Conservation (phyloP, 345 rosid species). For the Lenwebbia sp. region DNA sequence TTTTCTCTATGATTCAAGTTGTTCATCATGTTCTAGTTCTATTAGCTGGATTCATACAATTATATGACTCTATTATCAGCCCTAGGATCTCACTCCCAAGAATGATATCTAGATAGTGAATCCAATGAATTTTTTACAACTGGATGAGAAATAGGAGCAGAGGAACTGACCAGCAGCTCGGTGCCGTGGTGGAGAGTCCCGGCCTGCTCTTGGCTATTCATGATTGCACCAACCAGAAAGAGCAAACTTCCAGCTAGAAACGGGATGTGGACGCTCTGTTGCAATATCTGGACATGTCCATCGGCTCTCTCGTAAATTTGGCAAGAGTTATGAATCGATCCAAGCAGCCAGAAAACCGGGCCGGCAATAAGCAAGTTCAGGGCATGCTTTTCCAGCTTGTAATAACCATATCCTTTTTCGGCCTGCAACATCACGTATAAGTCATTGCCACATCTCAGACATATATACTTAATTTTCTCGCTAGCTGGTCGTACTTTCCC, state of each 20-base stretch:
- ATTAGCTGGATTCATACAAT: not conserved
- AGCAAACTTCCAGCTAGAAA: conserved; percentile 57
- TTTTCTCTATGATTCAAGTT: not conserved
- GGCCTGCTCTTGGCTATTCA: conserved; percentile 41
- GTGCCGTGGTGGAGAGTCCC: conserved; percentile 28
- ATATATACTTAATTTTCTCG: not conserved
- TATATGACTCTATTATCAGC: not conserved
- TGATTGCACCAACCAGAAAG: conserved; percentile 49
- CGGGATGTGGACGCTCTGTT: conserved; percentile 59
- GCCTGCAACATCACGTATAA: conserved; percentile 19
- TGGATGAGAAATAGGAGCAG: not conserved
- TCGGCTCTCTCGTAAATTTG: conserved; percentile 85
- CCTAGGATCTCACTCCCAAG: not conserved
- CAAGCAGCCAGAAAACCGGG: conserved; percentile 58
- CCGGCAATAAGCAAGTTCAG: conserved; percentile 63
- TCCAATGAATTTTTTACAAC: not conserved
- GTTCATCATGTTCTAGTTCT: not conserved
- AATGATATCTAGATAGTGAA: not conserved
- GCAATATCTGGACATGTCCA: conserved; percentile 71
- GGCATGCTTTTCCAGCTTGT: conserved; percentile 44
- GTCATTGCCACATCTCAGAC: not conserved
- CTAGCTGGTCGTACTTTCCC: not conserved
- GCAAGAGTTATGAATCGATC: conserved; percentile 82
- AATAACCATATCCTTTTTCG: conserved; percentile 33
- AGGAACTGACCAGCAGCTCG: conserved; percentile 37